These are phyloP conservation scores for Eucalyptus dawsonii DNA, from an alignment of 345 rosid genomes.

Conservation along the genomic window DNA sequence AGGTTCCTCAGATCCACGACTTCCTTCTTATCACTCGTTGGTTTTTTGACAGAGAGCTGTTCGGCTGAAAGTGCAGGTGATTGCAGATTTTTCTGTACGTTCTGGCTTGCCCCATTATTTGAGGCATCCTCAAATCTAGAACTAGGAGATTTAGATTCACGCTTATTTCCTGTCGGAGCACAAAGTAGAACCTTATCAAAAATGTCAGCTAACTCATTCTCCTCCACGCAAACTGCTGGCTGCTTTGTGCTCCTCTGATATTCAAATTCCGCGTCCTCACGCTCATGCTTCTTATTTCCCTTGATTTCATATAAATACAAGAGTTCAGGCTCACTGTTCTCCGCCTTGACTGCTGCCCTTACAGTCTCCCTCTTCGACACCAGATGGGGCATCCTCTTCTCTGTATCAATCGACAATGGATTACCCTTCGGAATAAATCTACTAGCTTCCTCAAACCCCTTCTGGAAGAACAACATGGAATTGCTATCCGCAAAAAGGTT, in stretches of 20 bases:
- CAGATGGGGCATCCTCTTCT: neutral
- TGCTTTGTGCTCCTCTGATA: conserved; percentile 29
- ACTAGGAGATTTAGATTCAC: neutral
- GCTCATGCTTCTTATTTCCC: conserved; percentile 18
- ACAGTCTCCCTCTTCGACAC: neutral
- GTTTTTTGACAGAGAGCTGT: neutral
- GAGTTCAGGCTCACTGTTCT: neutral
- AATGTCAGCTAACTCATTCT: conserved; percentile 21
- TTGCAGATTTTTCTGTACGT: neutral
- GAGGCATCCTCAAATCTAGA: neutral
- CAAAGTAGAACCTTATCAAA: conserved; percentile 27
- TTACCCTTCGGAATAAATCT: conserved; percentile 24
- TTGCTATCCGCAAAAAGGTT: conserved; percentile 13
- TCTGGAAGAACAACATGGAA: conserved; percentile 19
- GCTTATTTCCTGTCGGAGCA: neutral
- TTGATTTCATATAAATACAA: neutral
- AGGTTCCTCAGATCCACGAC: conserved; percentile 29
- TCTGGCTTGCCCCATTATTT: neutral
- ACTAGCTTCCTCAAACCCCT: conserved; percentile 31
- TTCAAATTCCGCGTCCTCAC: conserved; percentile 8
- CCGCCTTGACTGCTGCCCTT: neutral
- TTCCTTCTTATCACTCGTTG: conserved; percentile 2
- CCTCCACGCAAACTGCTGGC: conserved; percentile 12
- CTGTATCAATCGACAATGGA: conserved; percentile 9
- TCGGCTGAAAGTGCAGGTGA: neutral